Conservation (phyloP, 768 basidiomycete species). For the Tricholoma hemisulphureum region DNA sequence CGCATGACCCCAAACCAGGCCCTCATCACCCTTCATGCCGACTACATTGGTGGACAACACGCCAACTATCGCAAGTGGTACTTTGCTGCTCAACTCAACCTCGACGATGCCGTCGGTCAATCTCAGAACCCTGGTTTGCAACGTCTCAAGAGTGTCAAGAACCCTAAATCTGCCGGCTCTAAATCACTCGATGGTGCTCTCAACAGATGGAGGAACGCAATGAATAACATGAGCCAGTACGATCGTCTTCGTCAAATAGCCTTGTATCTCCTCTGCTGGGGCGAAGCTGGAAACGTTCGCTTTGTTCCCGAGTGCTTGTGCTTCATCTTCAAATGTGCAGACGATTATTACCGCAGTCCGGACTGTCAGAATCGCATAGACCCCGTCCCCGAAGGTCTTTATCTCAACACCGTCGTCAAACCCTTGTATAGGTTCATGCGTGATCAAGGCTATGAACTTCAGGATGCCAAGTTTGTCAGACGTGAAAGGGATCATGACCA, state of each 20-base stretch:
- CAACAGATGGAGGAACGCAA: slow-evolving; percentile 94
- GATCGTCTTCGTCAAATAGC: slow-evolving; percentile 96
- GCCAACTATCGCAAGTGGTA: slow-evolving; percentile 99
- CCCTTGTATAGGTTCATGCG: slow-evolving; percentile 95
- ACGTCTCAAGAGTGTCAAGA: slow-evolving; percentile 81
- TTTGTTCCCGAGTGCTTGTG: slow-evolving; percentile 96
- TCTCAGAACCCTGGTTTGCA: slow-evolving; percentile 91
- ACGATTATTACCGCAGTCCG: slow-evolving; percentile 97
- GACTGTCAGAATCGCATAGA: slow-evolving; percentile 96
- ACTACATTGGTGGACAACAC: slow-evolving; percentile 98
- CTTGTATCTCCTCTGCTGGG: slow-evolving; percentile 96
- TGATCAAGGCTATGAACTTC: slow-evolving; percentile 95
- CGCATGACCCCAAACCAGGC: slow-evolving; percentile 98
- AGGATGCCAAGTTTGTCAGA: slow-evolving; percentile 92
- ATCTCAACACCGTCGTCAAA: slow-evolving; percentile 87
- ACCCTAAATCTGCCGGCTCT: slow-evolving; percentile 43
- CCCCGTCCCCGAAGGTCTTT: slow-evolving; percentile 91
- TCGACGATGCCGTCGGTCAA: slow-evolving; percentile 97
- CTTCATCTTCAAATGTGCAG: slow-evolving; percentile 99
- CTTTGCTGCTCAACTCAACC: slow-evolving; percentile 97
- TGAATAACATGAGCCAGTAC: slow-evolving; percentile 99
- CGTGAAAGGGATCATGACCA: slow-evolving; percentile 93
- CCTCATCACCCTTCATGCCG: slow-evolving; percentile 92
- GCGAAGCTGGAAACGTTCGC: slow-evolving; percentile 95
- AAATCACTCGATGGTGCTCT: slow-evolving; percentile 94